Base-by-base conservation (phyloP, 2,329 filamentous ascomycete species). In the Xylaria sp. region DNA sequence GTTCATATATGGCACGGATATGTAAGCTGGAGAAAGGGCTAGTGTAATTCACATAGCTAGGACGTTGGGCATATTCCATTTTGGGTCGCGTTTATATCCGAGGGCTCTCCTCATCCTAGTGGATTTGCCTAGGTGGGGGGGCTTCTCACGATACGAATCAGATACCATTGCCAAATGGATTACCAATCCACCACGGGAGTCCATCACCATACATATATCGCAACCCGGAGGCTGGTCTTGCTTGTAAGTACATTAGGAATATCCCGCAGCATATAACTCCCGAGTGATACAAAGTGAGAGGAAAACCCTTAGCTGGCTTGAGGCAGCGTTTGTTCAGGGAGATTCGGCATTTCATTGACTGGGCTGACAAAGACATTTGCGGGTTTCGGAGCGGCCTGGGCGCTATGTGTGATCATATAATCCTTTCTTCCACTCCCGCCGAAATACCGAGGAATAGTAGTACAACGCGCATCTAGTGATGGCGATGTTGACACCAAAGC, bases 81-180 rank as follows among this genome's bases (percentile, higher is more conserved):
- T 50, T 52, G 17, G 53, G 53, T 54, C 28, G 40, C n/a, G 45
- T 52, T 64, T 65, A 62, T 59, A 51, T 61, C 62, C 62, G 58
- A 64, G n/a, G 28, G 17, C 28, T 9, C 23, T 17, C 23, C 25
- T 46, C 50, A 17, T 46, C 28, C 23, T 9, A 40, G 62, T 64
- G 58, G 61, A 37, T 51, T 52, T 57, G n/a, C 49, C 42, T 58
- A 58, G 57, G 62, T 57, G 42, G 25, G 57, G 62, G 61, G 42
- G 21, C 38, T 64, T 57, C 43, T 61, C 58, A 54, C 58, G 53
- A 61, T 58, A 46, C 21, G 11, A 28, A 49, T 49, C 43, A 54
- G 31, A 52, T 57, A 47, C 19, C 15, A 28, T 40, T 19, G 17
- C 47, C 40, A 35, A 53, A 45, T 55, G 53, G 62, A 64, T 64